Percentiles rank a stretch among this genome's conserved stretches.
Evolutionary conservation across 331 rosid species (phyloP).

Genomic region (Spiraea crenata): DNA sequence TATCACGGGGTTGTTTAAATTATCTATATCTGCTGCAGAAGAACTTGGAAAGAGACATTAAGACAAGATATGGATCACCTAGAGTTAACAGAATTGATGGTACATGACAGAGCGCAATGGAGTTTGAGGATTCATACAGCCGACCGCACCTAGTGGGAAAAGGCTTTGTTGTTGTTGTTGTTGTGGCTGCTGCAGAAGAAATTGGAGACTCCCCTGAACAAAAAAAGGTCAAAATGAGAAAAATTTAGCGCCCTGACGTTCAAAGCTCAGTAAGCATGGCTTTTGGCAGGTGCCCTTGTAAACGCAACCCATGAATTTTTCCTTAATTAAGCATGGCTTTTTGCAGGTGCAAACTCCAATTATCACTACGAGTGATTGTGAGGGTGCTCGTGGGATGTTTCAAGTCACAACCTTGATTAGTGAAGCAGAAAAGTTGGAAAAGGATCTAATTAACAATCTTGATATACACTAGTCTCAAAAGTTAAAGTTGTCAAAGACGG

Average conservation of each 20-base stretch:
- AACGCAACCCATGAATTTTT: conserved; percentile 87
- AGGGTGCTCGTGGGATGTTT: conserved; percentile 99
- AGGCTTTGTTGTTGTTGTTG: no score
- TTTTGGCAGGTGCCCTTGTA: conserved; percentile 49
- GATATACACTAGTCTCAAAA: no score
- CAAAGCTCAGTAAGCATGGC: no score
- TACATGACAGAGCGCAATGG: no score
- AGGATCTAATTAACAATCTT: conserved; percentile 71
- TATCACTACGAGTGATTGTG: conserved; percentile 94
- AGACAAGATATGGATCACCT: no score
- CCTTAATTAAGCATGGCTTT: conserved; percentile 55
- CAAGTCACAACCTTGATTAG: conserved; percentile 87
- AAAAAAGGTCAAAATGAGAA: background rate
- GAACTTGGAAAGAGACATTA: no score
- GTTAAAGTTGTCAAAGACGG: no score
- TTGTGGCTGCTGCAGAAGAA: conserved; percentile 32
- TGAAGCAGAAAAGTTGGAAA: conserved; percentile 85
- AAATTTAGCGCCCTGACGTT: background rate
- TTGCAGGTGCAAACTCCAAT: conserved; percentile 89
- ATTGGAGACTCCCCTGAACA: conserved; percentile 77
- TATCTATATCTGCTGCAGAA: conserved; percentile 74
- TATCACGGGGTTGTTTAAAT: conserved; percentile 52
- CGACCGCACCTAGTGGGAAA: no score
- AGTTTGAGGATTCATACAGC: no score
- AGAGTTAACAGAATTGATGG: no score